Conservation (phyloP, 306 rosid genomes). For the Pachyrhizus erosus region DNA sequence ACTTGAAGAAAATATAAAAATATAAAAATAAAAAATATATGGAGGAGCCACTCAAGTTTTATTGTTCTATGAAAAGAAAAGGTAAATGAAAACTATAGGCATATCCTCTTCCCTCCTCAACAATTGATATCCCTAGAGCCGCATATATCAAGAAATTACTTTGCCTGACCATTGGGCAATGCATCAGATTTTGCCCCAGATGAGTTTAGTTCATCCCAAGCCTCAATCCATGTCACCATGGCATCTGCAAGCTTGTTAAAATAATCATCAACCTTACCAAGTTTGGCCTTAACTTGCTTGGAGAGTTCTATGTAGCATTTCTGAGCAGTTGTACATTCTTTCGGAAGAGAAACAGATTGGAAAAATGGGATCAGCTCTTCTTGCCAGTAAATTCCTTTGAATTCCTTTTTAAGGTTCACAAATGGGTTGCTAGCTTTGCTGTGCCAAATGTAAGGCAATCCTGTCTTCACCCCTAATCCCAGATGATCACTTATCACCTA, state of each 20-base stretch:
- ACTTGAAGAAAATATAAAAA: conserved; percentile 25
- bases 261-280: conserved; percentile 76
- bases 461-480: conserved; percentile 87
- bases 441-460: conserved; percentile 89
- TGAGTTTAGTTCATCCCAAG: conserved; percentile 79
- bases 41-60: conserved; percentile 11
- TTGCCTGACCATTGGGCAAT: conserved; percentile 41
- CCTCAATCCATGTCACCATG: conserved; percentile 89
- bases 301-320: conserved; percentile 82
- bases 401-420: conserved; percentile 85
- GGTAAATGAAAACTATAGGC: conserved; percentile 28
- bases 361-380: conserved; percentile 86
- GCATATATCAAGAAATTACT: conserved; percentile 44
- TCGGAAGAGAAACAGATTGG: conserved; percentile 68
- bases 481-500: conserved; percentile 85
- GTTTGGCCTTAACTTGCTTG: conserved; percentile 78
- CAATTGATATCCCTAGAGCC: conserved; percentile 41
- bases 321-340: conserved; percentile 76
- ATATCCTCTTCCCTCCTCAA: conserved; percentile 49
- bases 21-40: not conserved
- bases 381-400: conserved; percentile 90
- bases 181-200: conserved; percentile 52
- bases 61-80: conserved; percentile 41
- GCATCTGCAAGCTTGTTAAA: conserved; percentile 79
- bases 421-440: conserved; percentile 93